These are phyloP conservation scores for Aquilaria yunnanensis DNA, from an alignment of 345 rosid species.

Conservation along the genomic window DNA sequence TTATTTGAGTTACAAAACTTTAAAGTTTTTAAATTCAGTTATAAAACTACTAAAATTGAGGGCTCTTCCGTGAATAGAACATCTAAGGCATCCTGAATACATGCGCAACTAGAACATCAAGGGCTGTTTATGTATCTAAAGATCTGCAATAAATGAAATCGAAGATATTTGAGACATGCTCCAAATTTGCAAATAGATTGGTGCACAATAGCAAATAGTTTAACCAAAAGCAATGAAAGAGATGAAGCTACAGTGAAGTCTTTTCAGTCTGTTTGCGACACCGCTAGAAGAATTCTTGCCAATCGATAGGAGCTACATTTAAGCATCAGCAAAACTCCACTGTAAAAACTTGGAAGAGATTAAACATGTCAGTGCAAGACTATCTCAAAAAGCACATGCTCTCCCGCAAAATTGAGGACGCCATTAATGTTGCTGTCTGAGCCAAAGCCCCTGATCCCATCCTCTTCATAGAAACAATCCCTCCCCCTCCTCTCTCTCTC, in stretches of 20 bases:
- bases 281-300: no score
- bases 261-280: no score
- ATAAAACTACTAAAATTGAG: no score
- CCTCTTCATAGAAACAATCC: constrained; percentile 66
- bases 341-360: background rate
- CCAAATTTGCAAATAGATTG: constrained; percentile 1
- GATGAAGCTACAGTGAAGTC: no score
- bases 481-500: background rate
- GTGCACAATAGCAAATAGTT: background rate
- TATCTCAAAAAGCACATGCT: constrained; percentile 86
- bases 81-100: constrained; percentile 61
- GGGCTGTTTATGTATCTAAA: constrained; percentile 67
- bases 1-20: no score
- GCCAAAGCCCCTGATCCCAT: constrained; percentile 93
- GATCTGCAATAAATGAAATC: constrained; percentile 50
- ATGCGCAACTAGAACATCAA: constrained; percentile 74
- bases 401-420: constrained; percentile 95
- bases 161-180: constrained; percentile 12
- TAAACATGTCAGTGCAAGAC: constrained; percentile 89
- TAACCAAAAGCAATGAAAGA: no score
- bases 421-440: constrained; percentile 97
- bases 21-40: no score
- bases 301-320: no score
- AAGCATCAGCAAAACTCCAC: no score
- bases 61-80: constrained; percentile 26